Base-by-base conservation (phyloP, 2,329 filamentous ascomycete genomes). In the Xylaria sp. region DNA sequence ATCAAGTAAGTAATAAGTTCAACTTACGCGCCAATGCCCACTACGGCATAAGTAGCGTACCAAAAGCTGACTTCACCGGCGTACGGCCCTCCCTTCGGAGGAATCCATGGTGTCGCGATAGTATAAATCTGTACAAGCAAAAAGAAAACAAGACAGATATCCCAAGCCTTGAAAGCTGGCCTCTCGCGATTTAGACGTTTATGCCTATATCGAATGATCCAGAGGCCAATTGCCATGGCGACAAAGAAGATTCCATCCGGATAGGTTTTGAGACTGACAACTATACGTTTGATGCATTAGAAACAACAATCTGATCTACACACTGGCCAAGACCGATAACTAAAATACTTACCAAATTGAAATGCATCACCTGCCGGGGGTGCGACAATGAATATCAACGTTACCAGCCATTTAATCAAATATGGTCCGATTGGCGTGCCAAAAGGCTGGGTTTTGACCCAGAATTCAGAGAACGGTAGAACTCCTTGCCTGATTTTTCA, bases 71-170 rank as follows among this genome's bases (percentile, higher is more conserved):
- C 90, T 65, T 90, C 87, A 0, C 90, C 90, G 0, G 85, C 87
- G 40, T 86, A 84, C 0, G 81, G 81, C 0, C 90, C 90, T 0
- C 81, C 84, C 0, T 83, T 81, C 0, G 91, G 91, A 1, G 90
- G 91, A 71, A 89, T 90, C 91, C 90, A 93, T 0, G 91, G 90
- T 84, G 92, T 91, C 17, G 89, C 83, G 2, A 93, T 79, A 53
- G 92, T 80, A 67, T 88, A 92, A 0, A 89, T 65, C 60, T 91
- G 86, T 0, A 88, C 80, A 0, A 88, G 75, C 54, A 90, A 84
- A 58, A 85, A 88, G 77, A 93, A 91, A 7, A 85, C 73, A 1
- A 92, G 77, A 0, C 85, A 82, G 0, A 84, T 61, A 66, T 88
- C 76, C 89, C 89, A 92, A 0, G 88, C 85, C 6, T 80, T 81